phyloP scores from a whole-genome alignment of 2,329 filamentous ascomycete species.

The Phyllosticta capitalensis region DNA sequence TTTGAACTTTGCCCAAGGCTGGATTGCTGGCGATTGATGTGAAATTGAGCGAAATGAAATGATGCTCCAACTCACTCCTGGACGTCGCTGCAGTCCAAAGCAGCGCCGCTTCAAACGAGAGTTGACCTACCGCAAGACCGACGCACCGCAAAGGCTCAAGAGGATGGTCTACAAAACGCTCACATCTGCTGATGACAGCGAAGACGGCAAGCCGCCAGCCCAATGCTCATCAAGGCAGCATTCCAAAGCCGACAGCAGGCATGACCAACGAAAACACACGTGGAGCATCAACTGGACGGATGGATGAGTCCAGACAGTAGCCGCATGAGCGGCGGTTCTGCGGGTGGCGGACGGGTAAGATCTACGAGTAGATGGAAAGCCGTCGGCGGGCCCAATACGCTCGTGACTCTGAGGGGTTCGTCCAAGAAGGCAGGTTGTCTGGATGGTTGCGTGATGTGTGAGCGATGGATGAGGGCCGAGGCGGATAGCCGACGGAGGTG shows the following conservation, averaged over 20 bases:
- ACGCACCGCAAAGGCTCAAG: too few relatives aligned
- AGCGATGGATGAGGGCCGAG: not conserved
- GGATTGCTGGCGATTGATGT: too few relatives aligned
- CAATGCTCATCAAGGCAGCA: not conserved
- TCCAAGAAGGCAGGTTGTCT: not conserved
- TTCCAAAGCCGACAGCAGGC: not conserved
- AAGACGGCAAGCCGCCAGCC: not conserved
- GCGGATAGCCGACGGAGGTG: not conserved
- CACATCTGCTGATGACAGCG: too few relatives aligned
- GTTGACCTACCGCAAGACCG: too few relatives aligned
- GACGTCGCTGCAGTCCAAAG: too few relatives aligned
- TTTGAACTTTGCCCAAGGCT: too few relatives aligned
- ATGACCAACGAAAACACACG: not conserved
- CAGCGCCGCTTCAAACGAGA: too few relatives aligned
- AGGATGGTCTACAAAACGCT: too few relatives aligned
- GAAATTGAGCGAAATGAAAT: too few relatives aligned
- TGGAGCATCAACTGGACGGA: not conserved
- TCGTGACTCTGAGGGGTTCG: not conserved
- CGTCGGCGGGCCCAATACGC: not conserved
- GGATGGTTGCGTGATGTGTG: not conserved
- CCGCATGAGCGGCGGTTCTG: not conserved
- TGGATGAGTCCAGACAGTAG: not conserved
- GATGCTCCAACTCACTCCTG: too few relatives aligned
- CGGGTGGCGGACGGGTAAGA: not conserved
- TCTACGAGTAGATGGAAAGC: not conserved